phyloP scores from a whole-genome alignment of 208 protist species.

The Trypanosoma lewisi region DNA sequence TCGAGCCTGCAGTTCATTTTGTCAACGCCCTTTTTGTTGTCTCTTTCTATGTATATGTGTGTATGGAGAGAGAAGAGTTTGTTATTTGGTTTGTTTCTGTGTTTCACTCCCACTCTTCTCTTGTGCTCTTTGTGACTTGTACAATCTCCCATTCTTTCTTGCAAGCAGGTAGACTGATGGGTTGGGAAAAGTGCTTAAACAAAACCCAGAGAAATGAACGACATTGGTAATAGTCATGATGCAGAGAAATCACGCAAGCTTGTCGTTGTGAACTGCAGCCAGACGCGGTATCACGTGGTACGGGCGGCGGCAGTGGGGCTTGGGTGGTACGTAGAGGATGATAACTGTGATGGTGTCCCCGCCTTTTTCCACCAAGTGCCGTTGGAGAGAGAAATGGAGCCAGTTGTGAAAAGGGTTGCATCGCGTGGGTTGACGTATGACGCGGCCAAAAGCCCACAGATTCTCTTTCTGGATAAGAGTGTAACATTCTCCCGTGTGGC shows the following conservation, averaged over 20 bases:
- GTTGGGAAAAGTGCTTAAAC: no score
- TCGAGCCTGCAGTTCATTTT: background rate
- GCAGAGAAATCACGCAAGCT: slow-evolving; percentile 5
- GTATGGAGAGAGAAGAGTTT: no score
- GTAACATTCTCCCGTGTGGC: slow-evolving; percentile 59
- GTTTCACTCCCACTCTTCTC: no score
- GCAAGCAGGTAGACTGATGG: no score
- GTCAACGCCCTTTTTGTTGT: background rate
- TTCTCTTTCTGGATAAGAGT: slow-evolving; percentile 90
- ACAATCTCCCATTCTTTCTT: no score
- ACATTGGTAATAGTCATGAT: background rate
- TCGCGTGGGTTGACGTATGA: slow-evolving; percentile 2
- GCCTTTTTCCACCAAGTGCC: slow-evolving; percentile 33
- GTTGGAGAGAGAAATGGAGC: slow-evolving; percentile 5
- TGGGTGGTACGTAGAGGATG: slow-evolving; percentile 69
- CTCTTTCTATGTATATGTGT: background rate
- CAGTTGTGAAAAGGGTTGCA: background rate
- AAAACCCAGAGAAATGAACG: no score
- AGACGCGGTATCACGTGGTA: slow-evolving; percentile 84
- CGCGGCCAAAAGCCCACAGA: slow-evolving; percentile 48
- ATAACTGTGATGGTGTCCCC: slow-evolving; percentile 38
- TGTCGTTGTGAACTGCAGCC: slow-evolving; percentile 54
- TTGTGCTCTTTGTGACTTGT: no score
- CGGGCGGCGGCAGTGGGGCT: slow-evolving; percentile 50
- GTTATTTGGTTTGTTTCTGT: no score